These are phyloP conservation scores for Lipomyces anomalus DNA, from an alignment of 805 yeast species.

Conservation along the genomic window DNA sequence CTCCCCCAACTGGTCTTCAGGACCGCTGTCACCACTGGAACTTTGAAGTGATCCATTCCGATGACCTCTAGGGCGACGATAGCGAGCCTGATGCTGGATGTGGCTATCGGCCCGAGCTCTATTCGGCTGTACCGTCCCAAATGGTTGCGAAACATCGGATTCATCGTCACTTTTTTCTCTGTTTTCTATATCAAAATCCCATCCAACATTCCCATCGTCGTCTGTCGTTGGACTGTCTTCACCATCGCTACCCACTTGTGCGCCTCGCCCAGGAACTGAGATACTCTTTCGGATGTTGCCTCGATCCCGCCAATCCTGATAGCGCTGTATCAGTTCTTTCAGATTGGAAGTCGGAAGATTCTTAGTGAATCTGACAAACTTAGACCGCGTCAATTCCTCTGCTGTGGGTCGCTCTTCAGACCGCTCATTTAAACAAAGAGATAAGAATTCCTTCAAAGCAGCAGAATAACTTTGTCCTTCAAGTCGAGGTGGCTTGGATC, in stretches of 20 bases:
- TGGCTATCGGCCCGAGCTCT: neutral
- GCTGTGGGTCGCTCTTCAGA: conserved; percentile 85
- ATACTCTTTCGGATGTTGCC: conserved; percentile 46
- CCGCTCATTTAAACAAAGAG: conserved; percentile 87
- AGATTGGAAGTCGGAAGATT: conserved; percentile 54
- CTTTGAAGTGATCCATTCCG: too few relatives aligned
- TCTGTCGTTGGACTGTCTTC: conserved; percentile 29
- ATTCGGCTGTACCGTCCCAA: too few relatives aligned
- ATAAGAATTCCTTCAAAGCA: conserved; percentile 76
- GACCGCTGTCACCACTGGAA: too few relatives aligned
- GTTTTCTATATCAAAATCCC: conserved; percentile 21
- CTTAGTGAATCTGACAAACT: conserved; percentile 60
- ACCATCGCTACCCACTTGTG: conserved; percentile 20
- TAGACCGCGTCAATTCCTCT: conserved; percentile 71
- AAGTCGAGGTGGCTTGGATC: conserved; percentile 87
- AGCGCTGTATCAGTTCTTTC: conserved; percentile 62
- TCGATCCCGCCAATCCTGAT: conserved; percentile 52
- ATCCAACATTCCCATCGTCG: conserved; percentile 19
- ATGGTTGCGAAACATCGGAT: neutral
- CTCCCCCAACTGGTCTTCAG: neutral
- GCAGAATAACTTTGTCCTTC: conserved; percentile 84
- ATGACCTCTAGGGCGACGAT: neutral
- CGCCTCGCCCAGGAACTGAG: conserved; percentile 7
- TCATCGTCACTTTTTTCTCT: neutral
- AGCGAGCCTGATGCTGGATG: neutral